Percentiles rank a stretch among this genome's conserved stretches.
Conservation (phyloP, 192 early-diverging fungal genomes). For the Pecoramyces ruminantium region DNA sequence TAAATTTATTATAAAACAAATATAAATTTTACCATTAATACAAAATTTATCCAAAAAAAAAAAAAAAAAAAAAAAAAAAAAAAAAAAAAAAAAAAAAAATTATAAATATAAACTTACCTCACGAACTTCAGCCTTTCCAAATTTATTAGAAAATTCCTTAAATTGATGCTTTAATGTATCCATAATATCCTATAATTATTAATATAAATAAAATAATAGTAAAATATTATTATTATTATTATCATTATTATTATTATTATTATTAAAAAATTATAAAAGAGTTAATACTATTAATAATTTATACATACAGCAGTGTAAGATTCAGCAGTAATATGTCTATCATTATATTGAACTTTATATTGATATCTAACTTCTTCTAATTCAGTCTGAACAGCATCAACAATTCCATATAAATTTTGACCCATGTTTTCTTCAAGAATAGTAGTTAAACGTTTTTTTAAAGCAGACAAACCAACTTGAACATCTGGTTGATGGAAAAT, state of each 20-base stretch:
- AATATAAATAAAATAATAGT: too few species aligned
- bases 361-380: conserved; percentile 91
- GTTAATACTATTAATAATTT: too few species aligned
- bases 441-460: conserved; percentile 73
- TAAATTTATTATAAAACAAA: too few species aligned
- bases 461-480: conserved; percentile 66
- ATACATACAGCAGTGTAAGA: conserved; percentile 64
- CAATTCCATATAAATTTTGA: conserved; percentile 56
- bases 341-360: conserved; percentile 98
- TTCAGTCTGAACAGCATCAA: conserved; percentile 85
- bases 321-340: conserved; percentile 83
- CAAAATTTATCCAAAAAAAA: too few species aligned
- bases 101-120: conserved; percentile 5
- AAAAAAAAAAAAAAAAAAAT: too few species aligned
- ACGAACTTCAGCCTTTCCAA: conserved; percentile 86
- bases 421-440: conserved; percentile 89
- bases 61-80: too few species aligned
- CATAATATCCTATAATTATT: conserved; percentile 35
- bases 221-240: too few species aligned
- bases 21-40: too few species aligned
- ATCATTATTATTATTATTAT: too few species aligned
- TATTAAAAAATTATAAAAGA: too few species aligned
- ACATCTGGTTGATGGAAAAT: conserved; percentile 45
- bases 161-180: conserved; percentile 86
- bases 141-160: conserved; percentile 78